Evolutionary conservation across 495 filamentous ascomycete species (phyloP).

Genomic region (Rostrohypoxylon terebratum): DNA sequence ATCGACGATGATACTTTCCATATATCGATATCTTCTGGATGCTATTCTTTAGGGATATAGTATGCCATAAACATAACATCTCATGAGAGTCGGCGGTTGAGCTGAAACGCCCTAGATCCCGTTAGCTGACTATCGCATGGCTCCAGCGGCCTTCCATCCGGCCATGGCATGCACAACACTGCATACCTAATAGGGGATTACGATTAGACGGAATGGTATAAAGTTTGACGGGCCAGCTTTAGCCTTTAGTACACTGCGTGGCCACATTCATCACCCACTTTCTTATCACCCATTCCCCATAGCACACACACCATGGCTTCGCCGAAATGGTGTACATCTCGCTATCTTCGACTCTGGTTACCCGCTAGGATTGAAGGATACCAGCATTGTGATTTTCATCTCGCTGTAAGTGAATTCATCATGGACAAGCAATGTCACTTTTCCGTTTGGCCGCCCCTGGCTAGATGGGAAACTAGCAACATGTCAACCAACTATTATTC

Average conservation of each 20-base stretch:
- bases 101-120: neutral
- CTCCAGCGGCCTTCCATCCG: neutral
- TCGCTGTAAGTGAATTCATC: neutral
- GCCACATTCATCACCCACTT: slow-evolving; percentile 1
- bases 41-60: neutral
- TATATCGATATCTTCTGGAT: neutral
- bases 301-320: neutral
- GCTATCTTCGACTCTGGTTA: neutral
- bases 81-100: neutral
- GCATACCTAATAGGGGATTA: neutral
- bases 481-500: neutral
- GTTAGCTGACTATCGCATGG: neutral
- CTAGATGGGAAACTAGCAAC: neutral
- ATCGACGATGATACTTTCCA: neutral
- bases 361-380: neutral
- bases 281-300: neutral
- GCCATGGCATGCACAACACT: neutral
- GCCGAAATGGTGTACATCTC: neutral
- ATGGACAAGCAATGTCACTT: neutral
- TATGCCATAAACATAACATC: neutral
- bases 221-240: slow-evolving; percentile 9
- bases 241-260: slow-evolving; percentile 1
- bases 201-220: slow-evolving; percentile 1
- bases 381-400: neutral
- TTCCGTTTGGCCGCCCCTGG: neutral